Evolutionary conservation across 768 basidiomycete species (phyloP), one percentile per base, ranked within the genome.

Genomic region (Tulasnella sp.): DNA sequence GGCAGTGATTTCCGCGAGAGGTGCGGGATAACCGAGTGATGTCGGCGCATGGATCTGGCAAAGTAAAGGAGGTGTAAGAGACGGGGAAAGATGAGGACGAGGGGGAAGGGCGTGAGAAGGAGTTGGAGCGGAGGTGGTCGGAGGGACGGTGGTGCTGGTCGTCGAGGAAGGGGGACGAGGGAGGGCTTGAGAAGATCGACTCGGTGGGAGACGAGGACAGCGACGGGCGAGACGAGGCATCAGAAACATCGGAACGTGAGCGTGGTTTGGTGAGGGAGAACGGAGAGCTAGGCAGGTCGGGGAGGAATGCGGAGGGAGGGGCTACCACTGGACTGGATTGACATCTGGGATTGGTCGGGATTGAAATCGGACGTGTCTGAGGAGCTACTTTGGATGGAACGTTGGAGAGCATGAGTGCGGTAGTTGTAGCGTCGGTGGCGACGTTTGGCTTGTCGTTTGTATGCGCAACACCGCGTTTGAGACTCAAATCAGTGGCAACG

Each of bases 11-110:
- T 11, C 76, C 77, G 62, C 80, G 80, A 17, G 83, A 76, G 46
- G 82, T 78, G 35, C 86, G 77, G 37, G 86, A 82, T 46, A 89
- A 68, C 19, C 79, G 82, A 49, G 86, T 87, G 59, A 90, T 84
- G 67, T 90, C 87, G 59, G 74, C 68, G 34, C 81, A 69, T 5
- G 88, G 87, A 59, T 78, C 75, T 2, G 72, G 74, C 12, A 21
- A 8, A 8, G 15, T 12, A 52, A 56, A 40, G 4, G 34, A 51
- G 8, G 36, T 12, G 23, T 46, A 54, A 14, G 49, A 40, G 48
- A 49, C 48, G 32, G 27, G 49, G 56, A 23, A 42, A 27, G 25
- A 14, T 32, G 55, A 48, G 4, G 43, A 55, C 7, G 37, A 41
- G 23, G 17, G n/a, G 12, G 50, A 52, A 32, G 29, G 27, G 0